Base-by-base conservation (phyloP, 2,329 filamentous ascomycete species). In the Xylaria arbuscula region DNA sequence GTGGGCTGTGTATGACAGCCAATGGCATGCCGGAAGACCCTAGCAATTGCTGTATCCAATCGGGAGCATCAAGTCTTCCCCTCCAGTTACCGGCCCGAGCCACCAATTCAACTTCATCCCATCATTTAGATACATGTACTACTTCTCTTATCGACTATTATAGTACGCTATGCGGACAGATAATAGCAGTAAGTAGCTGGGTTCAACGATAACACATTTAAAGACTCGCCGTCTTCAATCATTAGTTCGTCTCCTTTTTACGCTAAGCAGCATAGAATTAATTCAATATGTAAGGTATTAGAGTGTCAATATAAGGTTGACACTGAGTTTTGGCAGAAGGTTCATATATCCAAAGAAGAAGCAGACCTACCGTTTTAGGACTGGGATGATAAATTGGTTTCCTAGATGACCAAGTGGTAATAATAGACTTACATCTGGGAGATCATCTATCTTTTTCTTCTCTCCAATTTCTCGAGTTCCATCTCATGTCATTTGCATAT, bases 1-100 rank as follows among this genome's bases (percentile, higher is more conserved):
- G 68, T 70, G 68, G 68, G 68, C 24, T 67, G 55, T 32, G 11
- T 19, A 11, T n/a, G 22, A n/a, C 58, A 58, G 47, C 62, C 59
- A 67, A 69, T 69, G 50, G 57, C 40, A 45, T 45, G 40, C 15
- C 15, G 17, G 40, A 13, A 45, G 2, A 15, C n/a, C 57, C 54
- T 42, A 10, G 36, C 32, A 15, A 54, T 9, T 3, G 34, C 22
- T n/a, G 22, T 22, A 53, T 40, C 66, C 66, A 68, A 68, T 68
- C 42, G 64, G n/a, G 19, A n/a, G 5, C 5, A n/a, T 15, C 36
- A 36, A 42, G 32, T 54, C 40, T 19, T 45, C 42, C 56, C 56
- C 40, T 28, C 55, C 56, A 51, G 28, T 36, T 54, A 19, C 17
- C 10, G 32, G 13, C 17, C 51, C 28, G 64, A 24, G 48, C 28